Percentiles rank a stretch among this genome's conserved stretches.
phyloP scores from a whole-genome alignment of 768 basidiomycete species.

The Pulveroboletus frians region DNA sequence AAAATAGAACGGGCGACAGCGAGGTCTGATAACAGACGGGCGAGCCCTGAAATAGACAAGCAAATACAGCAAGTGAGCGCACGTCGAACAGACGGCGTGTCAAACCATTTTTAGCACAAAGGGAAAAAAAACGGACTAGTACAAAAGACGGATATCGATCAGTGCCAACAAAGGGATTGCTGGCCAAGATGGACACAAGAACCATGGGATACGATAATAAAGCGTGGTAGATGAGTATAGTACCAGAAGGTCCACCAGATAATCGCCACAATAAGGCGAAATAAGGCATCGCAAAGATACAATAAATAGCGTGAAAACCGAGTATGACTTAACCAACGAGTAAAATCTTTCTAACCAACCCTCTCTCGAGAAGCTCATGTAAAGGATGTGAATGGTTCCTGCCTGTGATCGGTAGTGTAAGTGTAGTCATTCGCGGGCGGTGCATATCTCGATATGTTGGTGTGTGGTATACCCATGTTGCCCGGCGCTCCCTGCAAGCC shows the following conservation, averaged over 20 bases:
- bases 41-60: constrained; percentile 9
- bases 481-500: constrained; percentile 11
- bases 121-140: background rate
- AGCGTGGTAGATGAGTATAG: background rate
- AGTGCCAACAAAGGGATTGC: constrained; percentile 4
- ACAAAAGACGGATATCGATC: constrained; percentile 10
- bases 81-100: constrained; percentile 1
- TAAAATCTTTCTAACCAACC: constrained; percentile 1
- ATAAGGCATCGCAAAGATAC: background rate
- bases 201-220: constrained; percentile 3
- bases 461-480: constrained; percentile 12
- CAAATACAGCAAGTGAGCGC: constrained; percentile 4
- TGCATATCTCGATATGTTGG: constrained; percentile 14
- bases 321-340: background rate
- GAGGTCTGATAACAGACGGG: constrained; percentile 9
- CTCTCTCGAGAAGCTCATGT: constrained; percentile 7
- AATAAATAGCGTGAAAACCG: constrained; percentile 5
- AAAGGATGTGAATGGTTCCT: constrained; percentile 21
- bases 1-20: constrained; percentile 9
- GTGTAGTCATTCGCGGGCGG: constrained; percentile 20
- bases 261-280: constrained; percentile 2
- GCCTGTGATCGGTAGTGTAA: constrained; percentile 18
- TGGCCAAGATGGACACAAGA: constrained; percentile 16
- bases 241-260: constrained; percentile 7
- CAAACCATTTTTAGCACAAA: constrained; percentile 9